Evolutionary conservation across 2,329 filamentous ascomycete genomes (phyloP).

Genomic region (Ilyonectria mors-panacis): DNA sequence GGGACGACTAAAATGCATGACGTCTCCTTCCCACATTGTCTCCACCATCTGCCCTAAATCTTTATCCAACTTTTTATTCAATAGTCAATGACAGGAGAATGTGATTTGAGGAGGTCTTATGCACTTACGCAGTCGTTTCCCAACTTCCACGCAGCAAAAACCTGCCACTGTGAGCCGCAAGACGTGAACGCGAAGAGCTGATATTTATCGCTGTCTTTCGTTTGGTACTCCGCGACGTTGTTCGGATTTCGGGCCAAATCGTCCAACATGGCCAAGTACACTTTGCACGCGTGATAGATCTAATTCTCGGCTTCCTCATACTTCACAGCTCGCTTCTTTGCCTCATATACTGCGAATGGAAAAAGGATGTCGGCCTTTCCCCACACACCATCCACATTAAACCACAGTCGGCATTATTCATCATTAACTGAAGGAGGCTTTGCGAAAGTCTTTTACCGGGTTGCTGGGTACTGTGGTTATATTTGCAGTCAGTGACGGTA

Average conservation of each 20-base stretch:
- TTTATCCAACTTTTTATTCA: background rate
- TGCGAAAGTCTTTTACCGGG: background rate
- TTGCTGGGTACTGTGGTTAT: background rate
- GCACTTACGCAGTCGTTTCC: background rate
- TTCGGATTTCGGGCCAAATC: slow-evolving; percentile 5
- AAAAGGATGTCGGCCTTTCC: background rate
- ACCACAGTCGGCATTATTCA: background rate
- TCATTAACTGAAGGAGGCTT: background rate
- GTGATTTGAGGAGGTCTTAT: too few relatives aligned
- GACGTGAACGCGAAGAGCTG: slow-evolving; percentile 9
- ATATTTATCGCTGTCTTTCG: background rate
- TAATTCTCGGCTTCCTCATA: background rate
- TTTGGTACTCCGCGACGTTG: slow-evolving; percentile 2
- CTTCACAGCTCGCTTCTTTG: slow-evolving; percentile 1
- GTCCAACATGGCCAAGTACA: slow-evolving; percentile 9
- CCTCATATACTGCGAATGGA: background rate
- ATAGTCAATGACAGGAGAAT: too few relatives aligned
- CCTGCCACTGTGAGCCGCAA: background rate
- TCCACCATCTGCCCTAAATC: background rate
- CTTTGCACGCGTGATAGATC: slow-evolving; percentile 6
- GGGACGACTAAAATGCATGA: background rate
- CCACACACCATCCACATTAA: background rate
- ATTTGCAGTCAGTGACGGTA: background rate
- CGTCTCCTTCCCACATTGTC: slow-evolving; percentile 6
- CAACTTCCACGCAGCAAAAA: background rate